Conservation (phyloP, 192 early-diverging fungal species). For the Coemansia javaensis region DNA sequence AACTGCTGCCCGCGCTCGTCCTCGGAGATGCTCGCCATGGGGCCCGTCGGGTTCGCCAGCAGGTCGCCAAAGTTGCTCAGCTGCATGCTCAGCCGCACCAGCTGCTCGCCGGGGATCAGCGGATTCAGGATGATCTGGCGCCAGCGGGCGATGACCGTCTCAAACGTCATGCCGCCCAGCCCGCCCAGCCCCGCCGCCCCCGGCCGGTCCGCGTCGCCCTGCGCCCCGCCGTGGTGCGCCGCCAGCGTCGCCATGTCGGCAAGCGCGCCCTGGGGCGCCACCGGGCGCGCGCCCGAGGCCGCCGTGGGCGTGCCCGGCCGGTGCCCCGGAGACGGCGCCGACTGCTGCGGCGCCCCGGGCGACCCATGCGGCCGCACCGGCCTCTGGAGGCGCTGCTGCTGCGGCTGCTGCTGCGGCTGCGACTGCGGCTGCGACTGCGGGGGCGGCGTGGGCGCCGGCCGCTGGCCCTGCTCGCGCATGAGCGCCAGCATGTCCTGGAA, state of each 20-base stretch:
- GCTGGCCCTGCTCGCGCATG: slow-evolving; percentile 30
- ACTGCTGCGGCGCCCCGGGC: background rate
- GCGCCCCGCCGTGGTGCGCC: slow-evolving; percentile 4
- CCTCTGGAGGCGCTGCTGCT: slow-evolving; percentile 1
- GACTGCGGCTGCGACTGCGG: slow-evolving; percentile 11
- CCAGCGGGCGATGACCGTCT: slow-evolving; percentile 31
- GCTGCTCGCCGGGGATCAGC: slow-evolving; percentile 25
- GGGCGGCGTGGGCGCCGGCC: background rate
- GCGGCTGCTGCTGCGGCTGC: slow-evolving; percentile 2
- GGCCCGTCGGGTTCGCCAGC: slow-evolving; percentile 8
- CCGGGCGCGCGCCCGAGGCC: slow-evolving; percentile 4
- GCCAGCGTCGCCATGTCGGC: too few relatives aligned
- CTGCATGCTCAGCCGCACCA: slow-evolving; percentile 43
- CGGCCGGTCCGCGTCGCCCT: background rate
- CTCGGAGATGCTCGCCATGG: slow-evolving; percentile 17
- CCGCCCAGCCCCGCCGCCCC: background rate
- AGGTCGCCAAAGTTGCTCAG: slow-evolving; percentile 32
- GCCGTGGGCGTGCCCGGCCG: slow-evolving; percentile 8
- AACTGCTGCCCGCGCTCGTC: slow-evolving; percentile 35
- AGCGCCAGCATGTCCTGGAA: slow-evolving; percentile 35
- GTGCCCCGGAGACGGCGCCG: slow-evolving; percentile 1
- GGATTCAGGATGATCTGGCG: slow-evolving; percentile 44
- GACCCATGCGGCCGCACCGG: slow-evolving; percentile 1
- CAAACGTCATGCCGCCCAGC: background rate
- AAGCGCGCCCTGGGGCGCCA: slow-evolving; percentile 1